A percentile compares a stretch with the other conserved stretches of the same genome.
phyloP scores from a whole-genome alignment of 768 basidiomycete genomes.

The Lepiota brunneoincarnata region DNA sequence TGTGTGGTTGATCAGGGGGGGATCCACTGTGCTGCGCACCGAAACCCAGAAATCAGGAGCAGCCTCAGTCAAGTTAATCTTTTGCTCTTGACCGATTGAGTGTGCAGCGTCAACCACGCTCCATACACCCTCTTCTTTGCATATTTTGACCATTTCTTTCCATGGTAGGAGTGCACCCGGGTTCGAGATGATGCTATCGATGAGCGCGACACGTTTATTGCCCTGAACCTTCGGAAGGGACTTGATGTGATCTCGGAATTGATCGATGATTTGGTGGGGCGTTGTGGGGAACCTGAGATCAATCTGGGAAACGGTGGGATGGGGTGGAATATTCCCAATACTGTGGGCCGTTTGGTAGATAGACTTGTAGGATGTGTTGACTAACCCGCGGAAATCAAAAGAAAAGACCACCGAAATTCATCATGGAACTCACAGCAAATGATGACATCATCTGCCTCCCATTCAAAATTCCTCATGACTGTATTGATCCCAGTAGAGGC shows the following conservation, averaged over 20 bases:
- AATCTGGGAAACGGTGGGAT: conserved; percentile 51
- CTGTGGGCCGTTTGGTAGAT: conserved; percentile 49
- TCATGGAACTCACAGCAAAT: conserved; percentile 46
- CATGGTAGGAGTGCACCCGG: conserved; percentile 70
- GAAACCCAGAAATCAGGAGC: conserved; percentile 76
- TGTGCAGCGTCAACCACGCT: conserved; percentile 78
- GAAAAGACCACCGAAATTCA: neutral
- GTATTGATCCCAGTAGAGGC: conserved; percentile 67
- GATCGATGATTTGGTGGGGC: conserved; percentile 50
- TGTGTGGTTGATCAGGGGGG: neutral
- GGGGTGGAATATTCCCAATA: conserved; percentile 51
- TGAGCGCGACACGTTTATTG: conserved; percentile 55
- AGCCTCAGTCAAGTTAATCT: conserved; percentile 51
- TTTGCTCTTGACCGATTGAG: conserved; percentile 67
- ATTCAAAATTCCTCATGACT: conserved; percentile 63
- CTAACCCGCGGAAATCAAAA: conserved; percentile 14
- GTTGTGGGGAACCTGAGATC: conserved; percentile 53
- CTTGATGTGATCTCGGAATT: conserved; percentile 37
- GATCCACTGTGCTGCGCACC: conserved; percentile 31
- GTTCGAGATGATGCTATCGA: conserved; percentile 58
- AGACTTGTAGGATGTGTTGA: conserved; percentile 49
- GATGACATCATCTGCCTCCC: conserved; percentile 66
- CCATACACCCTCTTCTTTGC: conserved; percentile 57
- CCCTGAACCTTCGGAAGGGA: conserved; percentile 30
- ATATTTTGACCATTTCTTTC: conserved; percentile 66